Evolutionary conservation across 768 basidiomycete genomes (phyloP).

Genomic region (Termitomyces sp.): DNA sequence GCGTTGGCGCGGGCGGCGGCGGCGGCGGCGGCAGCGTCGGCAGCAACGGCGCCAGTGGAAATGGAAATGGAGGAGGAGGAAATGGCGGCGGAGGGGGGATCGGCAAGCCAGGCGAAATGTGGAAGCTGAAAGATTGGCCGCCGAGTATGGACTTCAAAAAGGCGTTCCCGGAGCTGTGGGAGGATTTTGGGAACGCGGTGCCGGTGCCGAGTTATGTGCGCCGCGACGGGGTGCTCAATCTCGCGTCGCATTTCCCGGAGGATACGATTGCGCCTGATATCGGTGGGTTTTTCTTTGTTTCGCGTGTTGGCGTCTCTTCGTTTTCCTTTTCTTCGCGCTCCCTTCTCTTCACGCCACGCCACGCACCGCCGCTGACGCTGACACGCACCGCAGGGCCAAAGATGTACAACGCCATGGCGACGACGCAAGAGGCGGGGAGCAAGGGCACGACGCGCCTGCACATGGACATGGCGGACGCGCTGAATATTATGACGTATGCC

Average conservation of each 20-base stretch:
- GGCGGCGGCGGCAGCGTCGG: constrained; percentile 34
- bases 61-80: constrained; percentile 77
- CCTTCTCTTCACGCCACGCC: not conserved
- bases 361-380: not conserved
- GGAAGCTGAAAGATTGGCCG: constrained; percentile 77
- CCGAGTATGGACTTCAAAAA: constrained; percentile 79
- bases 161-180: constrained; percentile 78
- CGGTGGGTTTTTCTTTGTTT: constrained; percentile 40
- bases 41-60: too few species aligned
- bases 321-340: not conserved
- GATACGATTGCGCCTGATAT: constrained; percentile 79
- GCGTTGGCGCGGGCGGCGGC: constrained; percentile 61
- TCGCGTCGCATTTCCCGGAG: constrained; percentile 84
- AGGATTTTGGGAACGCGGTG: constrained; percentile 78
- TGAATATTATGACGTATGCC: constrained; percentile 88
- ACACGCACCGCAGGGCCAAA: constrained; percentile 62
- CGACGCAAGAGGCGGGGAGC: constrained; percentile 57
- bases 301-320: too few species aligned
- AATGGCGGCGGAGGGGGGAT: not conserved
- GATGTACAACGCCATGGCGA: constrained; percentile 90
- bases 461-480: constrained; percentile 92
- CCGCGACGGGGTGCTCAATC: constrained; percentile 82
- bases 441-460: constrained; percentile 87
- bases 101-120: not conserved
- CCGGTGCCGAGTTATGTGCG: constrained; percentile 90